These are phyloP conservation scores for Cercospora sp. DNA, from an alignment of 2,329 filamentous ascomycete species.

Conservation along the genomic window DNA sequence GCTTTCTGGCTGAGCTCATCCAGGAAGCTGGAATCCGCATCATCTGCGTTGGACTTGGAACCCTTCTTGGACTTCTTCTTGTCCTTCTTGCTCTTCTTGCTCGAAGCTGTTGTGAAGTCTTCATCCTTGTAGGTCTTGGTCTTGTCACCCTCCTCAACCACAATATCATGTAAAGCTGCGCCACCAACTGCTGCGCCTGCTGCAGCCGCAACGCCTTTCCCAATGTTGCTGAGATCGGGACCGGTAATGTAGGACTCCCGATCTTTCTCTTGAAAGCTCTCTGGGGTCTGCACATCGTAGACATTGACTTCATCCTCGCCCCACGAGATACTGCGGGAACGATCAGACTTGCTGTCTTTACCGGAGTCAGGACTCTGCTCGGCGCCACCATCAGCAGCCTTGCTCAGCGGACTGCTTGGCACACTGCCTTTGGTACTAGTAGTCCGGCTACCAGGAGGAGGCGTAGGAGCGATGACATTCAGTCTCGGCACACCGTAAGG, in stretches of 20 bases:
- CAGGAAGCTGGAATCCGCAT: slow-evolving; percentile 12
- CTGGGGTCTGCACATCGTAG: slow-evolving; percentile 50
- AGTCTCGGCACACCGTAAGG: slow-evolving; percentile 51
- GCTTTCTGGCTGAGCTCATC: slow-evolving; percentile 10
- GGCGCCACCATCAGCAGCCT: slow-evolving; percentile 20
- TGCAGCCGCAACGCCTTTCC: slow-evolving; percentile 15
- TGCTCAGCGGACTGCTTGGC: slow-evolving; percentile 39
- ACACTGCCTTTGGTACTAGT: slow-evolving; percentile 33
- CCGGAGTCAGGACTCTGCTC: slow-evolving; percentile 16
- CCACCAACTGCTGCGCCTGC: slow-evolving; percentile 20
- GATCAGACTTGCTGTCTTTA: slow-evolving; percentile 23
- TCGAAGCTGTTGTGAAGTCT: slow-evolving; percentile 14
- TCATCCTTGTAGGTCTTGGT: slow-evolving; percentile 33
- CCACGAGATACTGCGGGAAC: slow-evolving; percentile 47
- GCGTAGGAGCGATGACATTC: slow-evolving; percentile 59
- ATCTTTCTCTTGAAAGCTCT: slow-evolving; percentile 37
- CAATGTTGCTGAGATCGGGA: slow-evolving; percentile 17
- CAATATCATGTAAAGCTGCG: slow-evolving; percentile 40
- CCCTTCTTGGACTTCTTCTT: slow-evolving; percentile 41
- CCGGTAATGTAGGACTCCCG: slow-evolving; percentile 30
- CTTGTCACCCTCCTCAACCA: slow-evolving; percentile 43
- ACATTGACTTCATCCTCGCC: slow-evolving; percentile 50
- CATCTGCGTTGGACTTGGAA: slow-evolving; percentile 1
- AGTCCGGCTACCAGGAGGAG: slow-evolving; percentile 47
- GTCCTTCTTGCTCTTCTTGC: slow-evolving; percentile 43